Evolutionary conservation across 331 rosid genomes (phyloP).

Genomic region (Erythrophleum ivorense): DNA sequence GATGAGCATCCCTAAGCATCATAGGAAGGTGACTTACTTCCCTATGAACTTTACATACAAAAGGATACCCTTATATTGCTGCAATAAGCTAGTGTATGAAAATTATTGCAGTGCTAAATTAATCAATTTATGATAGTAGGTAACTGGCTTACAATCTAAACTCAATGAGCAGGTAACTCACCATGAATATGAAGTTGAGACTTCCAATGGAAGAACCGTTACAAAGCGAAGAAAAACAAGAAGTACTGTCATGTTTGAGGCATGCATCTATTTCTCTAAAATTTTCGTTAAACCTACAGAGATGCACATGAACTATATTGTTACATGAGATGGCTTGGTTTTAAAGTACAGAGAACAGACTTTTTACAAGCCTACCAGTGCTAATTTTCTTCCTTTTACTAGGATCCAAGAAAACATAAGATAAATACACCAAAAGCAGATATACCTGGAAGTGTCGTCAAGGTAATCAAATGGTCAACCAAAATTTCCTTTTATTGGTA

Average conservation of each 20-base stretch:
- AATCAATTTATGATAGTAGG: conserved; percentile 29
- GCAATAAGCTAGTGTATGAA: conserved; percentile 20
- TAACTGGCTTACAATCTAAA: conserved; percentile 36
- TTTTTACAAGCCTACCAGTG: conserved; percentile 33
- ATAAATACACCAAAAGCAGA: conserved; percentile 66
- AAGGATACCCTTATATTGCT: conserved; percentile 30
- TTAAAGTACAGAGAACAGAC: background rate
- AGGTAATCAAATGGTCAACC: conserved; percentile 59
- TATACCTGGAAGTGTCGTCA: conserved; percentile 67
- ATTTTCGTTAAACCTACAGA: conserved; percentile 28
- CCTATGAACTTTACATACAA: conserved; percentile 17
- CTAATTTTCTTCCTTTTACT: conserved; percentile 40
- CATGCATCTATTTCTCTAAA: conserved; percentile 46
- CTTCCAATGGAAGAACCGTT: conserved; percentile 89
- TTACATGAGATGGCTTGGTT: conserved; percentile 35
- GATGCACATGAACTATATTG: conserved; percentile 23
- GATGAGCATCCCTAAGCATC: conserved; percentile 77
- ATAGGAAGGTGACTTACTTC: conserved; percentile 64
- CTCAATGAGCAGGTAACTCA: conserved; percentile 76
- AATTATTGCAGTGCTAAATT: conserved; percentile 14
- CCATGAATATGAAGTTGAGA: conserved; percentile 94
- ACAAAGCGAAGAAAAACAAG: conserved; percentile 88
- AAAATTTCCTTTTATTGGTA: conserved; percentile 7
- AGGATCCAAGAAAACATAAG: conserved; percentile 85
- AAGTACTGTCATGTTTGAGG: conserved; percentile 95